These are phyloP conservation scores for Sideroxylon spinosum DNA, from an alignment of 179 eudicot species.

Conservation along the genomic window DNA sequence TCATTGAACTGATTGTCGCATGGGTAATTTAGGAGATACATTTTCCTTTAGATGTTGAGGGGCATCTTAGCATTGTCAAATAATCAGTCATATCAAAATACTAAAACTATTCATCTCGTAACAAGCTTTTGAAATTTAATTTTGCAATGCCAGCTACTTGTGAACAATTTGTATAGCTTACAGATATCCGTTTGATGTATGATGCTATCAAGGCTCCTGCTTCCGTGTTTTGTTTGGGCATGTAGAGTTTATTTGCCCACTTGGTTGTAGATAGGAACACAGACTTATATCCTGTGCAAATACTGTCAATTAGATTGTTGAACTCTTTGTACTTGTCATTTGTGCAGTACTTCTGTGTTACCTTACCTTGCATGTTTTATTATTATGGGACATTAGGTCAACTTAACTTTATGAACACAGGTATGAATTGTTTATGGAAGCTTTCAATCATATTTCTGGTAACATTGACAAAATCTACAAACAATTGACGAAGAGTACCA, in stretches of 20 bases:
- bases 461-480: conserved; percentile 94
- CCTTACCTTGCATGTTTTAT: not conserved
- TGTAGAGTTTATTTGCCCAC: not conserved
- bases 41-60: too few relatives aligned
- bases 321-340: not conserved
- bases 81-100: too few relatives aligned
- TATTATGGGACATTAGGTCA: not conserved
- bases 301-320: not conserved
- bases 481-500: conserved; percentile 81
- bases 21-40: too few relatives aligned
- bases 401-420: conserved; percentile 38
- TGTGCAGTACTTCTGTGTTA: not conserved
- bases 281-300: not conserved
- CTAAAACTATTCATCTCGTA: too few relatives aligned
- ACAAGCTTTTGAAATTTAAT: not conserved
- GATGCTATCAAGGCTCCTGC: not conserved
- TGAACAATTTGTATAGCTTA: not conserved
- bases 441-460: conserved; percentile 75
- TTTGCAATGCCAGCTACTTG: not conserved
- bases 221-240: conserved; percentile 1
- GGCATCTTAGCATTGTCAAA: too few relatives aligned
- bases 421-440: conserved; percentile 74
- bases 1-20: too few relatives aligned
- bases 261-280: not conserved
- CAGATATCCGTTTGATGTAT: not conserved